Base-by-base conservation (phyloP, 495 filamentous ascomycete species). In the Neurospora sp. region DNA sequence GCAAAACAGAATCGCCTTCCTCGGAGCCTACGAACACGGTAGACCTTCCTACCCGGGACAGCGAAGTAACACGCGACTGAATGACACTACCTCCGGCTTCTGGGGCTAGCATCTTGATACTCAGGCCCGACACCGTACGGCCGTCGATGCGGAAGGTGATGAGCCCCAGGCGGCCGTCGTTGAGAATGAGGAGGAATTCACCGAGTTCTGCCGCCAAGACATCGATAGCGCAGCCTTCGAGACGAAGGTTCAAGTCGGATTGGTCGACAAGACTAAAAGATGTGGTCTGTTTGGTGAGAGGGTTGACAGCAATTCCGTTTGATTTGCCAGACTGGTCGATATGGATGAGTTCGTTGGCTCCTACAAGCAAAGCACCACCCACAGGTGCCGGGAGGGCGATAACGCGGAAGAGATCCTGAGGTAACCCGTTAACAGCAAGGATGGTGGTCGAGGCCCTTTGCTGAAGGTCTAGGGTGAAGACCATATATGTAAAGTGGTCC, bases 261-360 rank as follows among this genome's bases (percentile, higher is more conserved):
- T 98, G 96, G 80, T 98, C 96, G 10, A 87, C 85, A 80, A 99
- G 89, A 62, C 83, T 81, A 77, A 97, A 97, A 3, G 90, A 86
- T 11, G 95, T 98, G 69, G 88, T 85, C 72, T 91, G 86, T 77
- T 90, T 92, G 11, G 93, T 89, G 82, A 97, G 96, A 37, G 91
- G 89, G 77, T 99, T 99, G 76, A 98, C 93, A n/a, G 91, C 95
- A 46, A 98, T 92, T 11, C 93, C 96, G 78, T 91, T 97, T 16
- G 93, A 89, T 82, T 96, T 98, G 6, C 96, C 96, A 14, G 92
- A 91, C 85, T 98, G 96, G 79, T 98, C 96, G 74, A 99, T 91
- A 82, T 99, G 96, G 72, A 99, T 92, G 73, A 99, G 81, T 78
- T 97, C 92, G 80, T 98, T 98, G 14, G 86, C 86, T 9, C 96